Evolutionary conservation across 192 early-diverging fungal genomes (phyloP), one percentile per base, ranked within the genome.

Genomic region (Coemansia brasiliensis): DNA sequence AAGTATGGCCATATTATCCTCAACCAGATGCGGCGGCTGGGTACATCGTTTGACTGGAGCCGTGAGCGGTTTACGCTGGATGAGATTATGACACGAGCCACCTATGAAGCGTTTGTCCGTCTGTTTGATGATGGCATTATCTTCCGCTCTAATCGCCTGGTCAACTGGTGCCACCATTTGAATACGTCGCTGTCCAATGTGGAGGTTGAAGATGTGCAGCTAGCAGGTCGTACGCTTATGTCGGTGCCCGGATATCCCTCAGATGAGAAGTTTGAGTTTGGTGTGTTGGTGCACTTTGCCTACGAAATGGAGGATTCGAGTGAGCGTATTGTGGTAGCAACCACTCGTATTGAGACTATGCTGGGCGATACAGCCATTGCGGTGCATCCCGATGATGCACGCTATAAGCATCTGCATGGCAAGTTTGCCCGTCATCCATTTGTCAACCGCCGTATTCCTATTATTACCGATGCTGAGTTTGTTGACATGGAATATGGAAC

Each of bases 291-390:
- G 39, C 89, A 90, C 35, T 99, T 99, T 74, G 93, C 88, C 5
- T 99, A 99, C 80, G 83, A 83, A 48, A 83, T 99, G 22, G 94
- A 95, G 68, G 81, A 81, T 61, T 85, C 87, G 39, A 85, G 85
- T 50, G 97, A 98, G 68, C 84, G 87, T 61, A 87, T 99, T 55
- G 73, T 93, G 64, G 93, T 99, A 43, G 97, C 97, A 8, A 99
- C 97, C 10, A 99, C 97, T 9, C 94, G 97, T 90, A 83, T 96
- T 53, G 97, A 99, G 81, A 99, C 97, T 48, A 99, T 99, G 97
- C 83, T 99, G 20, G 97, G 95, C 56, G 97, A 99, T 81, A 91
- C 94, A 6, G 97, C 93, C 13, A 85, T 99, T 74, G 94, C 93
- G 43, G 88, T 99, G 29, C 91, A 99, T 63, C 94, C 97, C 21